Conservation (phyloP, 2,329 filamentous ascomycete species). For the Penicillium sp. region DNA sequence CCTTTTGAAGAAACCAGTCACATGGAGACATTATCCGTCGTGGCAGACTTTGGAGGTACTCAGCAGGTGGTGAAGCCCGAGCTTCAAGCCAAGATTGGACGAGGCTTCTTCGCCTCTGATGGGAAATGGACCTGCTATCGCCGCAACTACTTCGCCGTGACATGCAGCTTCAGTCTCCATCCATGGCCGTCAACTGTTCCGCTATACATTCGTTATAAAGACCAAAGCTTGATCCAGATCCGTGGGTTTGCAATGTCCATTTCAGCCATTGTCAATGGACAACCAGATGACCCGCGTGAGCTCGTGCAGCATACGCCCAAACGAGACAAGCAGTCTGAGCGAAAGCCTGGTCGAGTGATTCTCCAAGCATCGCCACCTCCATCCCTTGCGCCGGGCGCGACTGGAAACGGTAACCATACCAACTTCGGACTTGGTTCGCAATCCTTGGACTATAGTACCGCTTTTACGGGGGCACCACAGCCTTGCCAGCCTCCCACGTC, state of each 20-base stretch:
- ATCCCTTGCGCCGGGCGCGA: conserved; percentile 29
- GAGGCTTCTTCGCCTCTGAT: conserved; percentile 78
- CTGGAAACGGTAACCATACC: conserved; percentile 20
- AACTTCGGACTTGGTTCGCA: conserved; percentile 22
- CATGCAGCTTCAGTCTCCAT: conserved; percentile 67
- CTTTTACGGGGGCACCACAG: conserved; percentile 29
- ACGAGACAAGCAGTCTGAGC: conserved; percentile 77
- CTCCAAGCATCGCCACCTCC: conserved; percentile 62
- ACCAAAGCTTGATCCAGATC: conserved; percentile 51
- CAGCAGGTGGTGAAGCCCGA: conserved; percentile 57
- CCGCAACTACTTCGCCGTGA: conserved; percentile 83
- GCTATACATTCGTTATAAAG: conserved; percentile 50
- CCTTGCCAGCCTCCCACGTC: conserved; percentile 39
- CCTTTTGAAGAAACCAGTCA: conserved; percentile 40
- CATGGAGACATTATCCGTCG: conserved; percentile 27
- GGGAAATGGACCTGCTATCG: conserved; percentile 88
- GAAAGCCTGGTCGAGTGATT: conserved; percentile 63
- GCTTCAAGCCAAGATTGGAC: conserved; percentile 75
- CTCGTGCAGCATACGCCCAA: conserved; percentile 89
- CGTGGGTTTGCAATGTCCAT: conserved; percentile 76
- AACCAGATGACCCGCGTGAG: conserved; percentile 69
- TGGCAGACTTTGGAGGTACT: conserved; percentile 25
- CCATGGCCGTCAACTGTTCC: conserved; percentile 54
- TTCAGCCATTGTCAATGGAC: conserved; percentile 72
- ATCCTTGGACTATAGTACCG: conserved; percentile 31